Evolutionary conservation across 192 early-diverging fungal species (phyloP).

Genomic region (Backusella sp.): DNA sequence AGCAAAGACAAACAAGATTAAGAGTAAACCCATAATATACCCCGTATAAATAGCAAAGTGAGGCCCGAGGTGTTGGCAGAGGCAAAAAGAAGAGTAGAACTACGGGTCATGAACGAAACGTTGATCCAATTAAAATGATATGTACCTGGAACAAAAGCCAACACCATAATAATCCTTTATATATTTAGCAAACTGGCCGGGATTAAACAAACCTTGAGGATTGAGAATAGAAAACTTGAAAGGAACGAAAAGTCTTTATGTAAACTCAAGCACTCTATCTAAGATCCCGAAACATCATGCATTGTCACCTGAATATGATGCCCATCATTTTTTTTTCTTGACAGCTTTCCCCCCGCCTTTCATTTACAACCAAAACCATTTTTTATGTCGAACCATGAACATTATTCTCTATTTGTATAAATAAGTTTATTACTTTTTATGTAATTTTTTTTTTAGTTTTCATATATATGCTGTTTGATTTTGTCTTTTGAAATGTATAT

Average conservation of each 20-base stretch:
- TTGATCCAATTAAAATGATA: not conserved
- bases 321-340: no score
- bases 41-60: not conserved
- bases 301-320: no score
- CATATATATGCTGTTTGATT: not conserved
- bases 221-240: not conserved
- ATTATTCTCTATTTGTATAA: not conserved
- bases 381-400: not conserved
- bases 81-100: not conserved
- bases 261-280: not conserved
- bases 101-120: not conserved
- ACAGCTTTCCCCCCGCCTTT: no score
- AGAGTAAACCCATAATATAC: not conserved
- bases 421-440: not conserved
- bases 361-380: no score
- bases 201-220: not conserved
- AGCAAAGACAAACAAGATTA: not conserved
- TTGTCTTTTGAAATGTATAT: not conserved
- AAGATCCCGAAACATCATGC: not conserved
- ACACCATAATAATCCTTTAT: not conserved
- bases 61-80: not conserved
- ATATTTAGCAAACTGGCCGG: not conserved
- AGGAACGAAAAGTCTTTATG: not conserved
- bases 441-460: not conserved
- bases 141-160: no score